Percentiles rank a stretch among this genome's conserved stretches.
phyloP scores from a whole-genome alignment of 495 filamentous ascomycete species.

The Pseudevernia furfuracea region DNA sequence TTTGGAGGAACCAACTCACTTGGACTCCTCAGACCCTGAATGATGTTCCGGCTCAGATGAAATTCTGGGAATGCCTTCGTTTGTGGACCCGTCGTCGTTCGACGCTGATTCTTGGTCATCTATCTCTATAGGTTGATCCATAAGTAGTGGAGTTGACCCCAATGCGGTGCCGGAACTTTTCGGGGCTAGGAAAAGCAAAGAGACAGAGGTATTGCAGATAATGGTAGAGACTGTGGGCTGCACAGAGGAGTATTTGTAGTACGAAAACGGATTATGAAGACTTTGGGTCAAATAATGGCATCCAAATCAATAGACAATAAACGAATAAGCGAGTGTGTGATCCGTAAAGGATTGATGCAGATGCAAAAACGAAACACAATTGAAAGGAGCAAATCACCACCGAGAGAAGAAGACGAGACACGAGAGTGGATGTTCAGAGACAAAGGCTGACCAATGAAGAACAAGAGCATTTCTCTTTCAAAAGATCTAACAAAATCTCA shows the following conservation, averaged over 20 bases:
- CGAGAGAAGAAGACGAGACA: constrained; percentile 14
- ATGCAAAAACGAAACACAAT: constrained; percentile 2
- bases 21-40: constrained; percentile 21
- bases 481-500: constrained; percentile 2
- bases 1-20: constrained; percentile 15
- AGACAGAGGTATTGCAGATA: not conserved
- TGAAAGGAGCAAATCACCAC: constrained; percentile 15
- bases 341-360: not conserved
- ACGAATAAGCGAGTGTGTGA: constrained; percentile 10
- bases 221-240: not conserved
- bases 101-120: constrained; percentile 15
- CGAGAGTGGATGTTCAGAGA: constrained; percentile 8
- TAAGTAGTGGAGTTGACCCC: not conserved
- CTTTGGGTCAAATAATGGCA: not conserved
- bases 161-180: not conserved
- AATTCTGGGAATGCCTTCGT: constrained; percentile 9
- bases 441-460: constrained; percentile 1
- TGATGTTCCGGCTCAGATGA: constrained; percentile 20
- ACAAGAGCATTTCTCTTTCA: constrained; percentile 9
- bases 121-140: constrained; percentile 18
- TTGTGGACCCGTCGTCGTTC: not conserved
- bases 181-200: not conserved
- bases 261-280: not conserved
- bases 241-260: constrained; percentile 9
- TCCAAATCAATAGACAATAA: not conserved